A percentile compares a stretch with the other conserved stretches of the same genome.
These are phyloP conservation scores for Clarireedia monteithiana DNA, from an alignment of 2,329 filamentous ascomycete genomes.

Conservation along the genomic window DNA sequence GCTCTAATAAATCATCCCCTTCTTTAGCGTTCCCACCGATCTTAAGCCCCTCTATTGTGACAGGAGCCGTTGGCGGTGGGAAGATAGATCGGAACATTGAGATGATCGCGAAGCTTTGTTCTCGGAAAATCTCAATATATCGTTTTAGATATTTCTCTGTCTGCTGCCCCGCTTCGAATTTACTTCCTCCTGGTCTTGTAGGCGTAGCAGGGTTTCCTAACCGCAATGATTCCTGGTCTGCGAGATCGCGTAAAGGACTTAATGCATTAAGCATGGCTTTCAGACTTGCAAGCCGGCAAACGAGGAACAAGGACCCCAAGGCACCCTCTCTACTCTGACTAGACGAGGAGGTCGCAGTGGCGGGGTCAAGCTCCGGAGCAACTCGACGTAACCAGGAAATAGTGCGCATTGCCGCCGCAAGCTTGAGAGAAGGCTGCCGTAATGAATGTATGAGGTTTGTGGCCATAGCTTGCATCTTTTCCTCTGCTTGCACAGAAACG, in stretches of 20 bases:
- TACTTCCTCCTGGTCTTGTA: conserved; percentile 21
- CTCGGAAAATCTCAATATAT: conserved; percentile 94
- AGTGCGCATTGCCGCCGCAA: conserved; percentile 83
- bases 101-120: conserved; percentile 93
- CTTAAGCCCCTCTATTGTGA: conserved; percentile 15
- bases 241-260: conserved; percentile 77
- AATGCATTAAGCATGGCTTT: conserved; percentile 73
- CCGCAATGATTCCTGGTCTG: conserved; percentile 68
- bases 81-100: conserved; percentile 93
- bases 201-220: conserved; percentile 25
- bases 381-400: conserved; percentile 86
- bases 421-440: conserved; percentile 70
- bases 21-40: conserved; percentile 12
- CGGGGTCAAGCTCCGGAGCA: conserved; percentile 65
- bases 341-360: conserved; percentile 17
- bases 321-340: conserved; percentile 49
- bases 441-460: conserved; percentile 73
- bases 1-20: conserved; percentile 39
- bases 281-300: conserved; percentile 76
- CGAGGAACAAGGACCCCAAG: conserved; percentile 76
- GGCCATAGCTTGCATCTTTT: conserved; percentile 82
- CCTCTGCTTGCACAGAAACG: conserved; percentile 70
- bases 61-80: conserved; percentile 36
- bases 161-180: conserved; percentile 71
- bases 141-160: conserved; percentile 91